These are phyloP conservation scores for Closterium sp. DNA, from an alignment of 139 green algal species.

Conservation along the genomic window DNA sequence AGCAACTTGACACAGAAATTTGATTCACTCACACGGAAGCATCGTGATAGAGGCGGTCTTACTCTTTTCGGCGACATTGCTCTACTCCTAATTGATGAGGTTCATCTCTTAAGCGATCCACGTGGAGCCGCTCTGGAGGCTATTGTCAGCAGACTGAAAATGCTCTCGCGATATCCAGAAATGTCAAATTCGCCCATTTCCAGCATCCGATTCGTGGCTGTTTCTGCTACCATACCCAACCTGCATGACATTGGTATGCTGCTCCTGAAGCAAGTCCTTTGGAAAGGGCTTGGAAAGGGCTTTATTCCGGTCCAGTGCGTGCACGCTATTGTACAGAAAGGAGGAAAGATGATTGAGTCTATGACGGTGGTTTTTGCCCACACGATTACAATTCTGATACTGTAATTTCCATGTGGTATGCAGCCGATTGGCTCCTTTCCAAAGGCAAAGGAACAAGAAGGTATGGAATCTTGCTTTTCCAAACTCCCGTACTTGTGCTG, in stretches of 20 bases:
- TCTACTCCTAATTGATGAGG: slow-evolving; percentile 34
- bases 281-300: no score
- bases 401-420: background rate
- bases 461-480: background rate
- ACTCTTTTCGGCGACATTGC: slow-evolving; percentile 30
- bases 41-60: slow-evolving; percentile 22
- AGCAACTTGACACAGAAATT: slow-evolving; percentile 35
- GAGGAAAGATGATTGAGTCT: no score
- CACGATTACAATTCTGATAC: no score
- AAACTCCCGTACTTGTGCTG: no score
- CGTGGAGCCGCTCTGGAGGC: slow-evolving; percentile 41
- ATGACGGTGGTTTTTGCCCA: no score
- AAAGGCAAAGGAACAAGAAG: slow-evolving; percentile 24
- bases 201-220: slow-evolving; percentile 78
- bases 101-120: slow-evolving; percentile 46
- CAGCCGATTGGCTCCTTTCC: slow-evolving; percentile 23
- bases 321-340: no score
- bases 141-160: slow-evolving; percentile 51
- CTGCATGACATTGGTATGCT: slow-evolving; percentile 66
- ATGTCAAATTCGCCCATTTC: slow-evolving; percentile 61
- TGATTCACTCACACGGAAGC: slow-evolving; percentile 44
- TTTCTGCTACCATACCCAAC: slow-evolving; percentile 88
- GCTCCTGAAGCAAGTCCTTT: slow-evolving; percentile 1
- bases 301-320: no score
- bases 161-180: slow-evolving; percentile 44